These are phyloP conservation scores for Keithomyces neogunnii DNA, from an alignment of 2,329 filamentous ascomycete species.

Conservation along the genomic window DNA sequence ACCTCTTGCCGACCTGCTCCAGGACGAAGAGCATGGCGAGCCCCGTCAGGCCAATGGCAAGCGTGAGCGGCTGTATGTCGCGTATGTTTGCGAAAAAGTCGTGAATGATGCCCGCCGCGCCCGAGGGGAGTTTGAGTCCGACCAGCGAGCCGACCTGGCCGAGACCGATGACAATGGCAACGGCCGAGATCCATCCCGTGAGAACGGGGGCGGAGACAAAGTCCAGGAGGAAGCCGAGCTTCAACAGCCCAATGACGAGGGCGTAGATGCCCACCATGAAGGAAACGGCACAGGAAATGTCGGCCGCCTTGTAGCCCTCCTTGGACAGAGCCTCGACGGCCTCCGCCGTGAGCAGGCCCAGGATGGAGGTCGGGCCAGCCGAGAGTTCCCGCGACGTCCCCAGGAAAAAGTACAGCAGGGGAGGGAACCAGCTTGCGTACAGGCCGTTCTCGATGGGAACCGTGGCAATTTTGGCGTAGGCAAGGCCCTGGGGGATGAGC, in stretches of 20 bases:
- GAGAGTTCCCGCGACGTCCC: conserved; percentile 54
- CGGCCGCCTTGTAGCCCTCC: conserved; percentile 41
- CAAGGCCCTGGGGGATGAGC: conserved; percentile 50
- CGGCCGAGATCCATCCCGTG: conserved; percentile 57
- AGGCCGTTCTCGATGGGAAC: conserved; percentile 53
- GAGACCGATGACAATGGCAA: conserved; percentile 56
- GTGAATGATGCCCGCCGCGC: conserved; percentile 48
- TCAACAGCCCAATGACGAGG: conserved; percentile 50
- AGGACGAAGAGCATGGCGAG: conserved; percentile 48
- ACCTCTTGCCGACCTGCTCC: conserved; percentile 49
- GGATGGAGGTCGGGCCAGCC: conserved; percentile 54
- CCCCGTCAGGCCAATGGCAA: conserved; percentile 49
- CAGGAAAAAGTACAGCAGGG: conserved; percentile 49
- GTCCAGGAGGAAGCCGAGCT: conserved; percentile 56
- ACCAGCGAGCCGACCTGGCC: conserved; percentile 56
- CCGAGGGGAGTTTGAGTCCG: conserved; percentile 43
- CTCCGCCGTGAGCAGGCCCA: conserved; percentile 54
- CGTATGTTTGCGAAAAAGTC: conserved; percentile 49
- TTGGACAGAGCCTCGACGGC: conserved; percentile 43
- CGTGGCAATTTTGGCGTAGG: conserved; percentile 53
- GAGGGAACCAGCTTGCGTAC: conserved; percentile 51
- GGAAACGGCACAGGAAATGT: conserved; percentile 52
- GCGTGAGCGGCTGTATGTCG: conserved; percentile 48
- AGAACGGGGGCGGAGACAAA: conserved; percentile 58
- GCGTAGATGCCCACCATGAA: conserved; percentile 56